Conservation (phyloP, 2,329 filamentous ascomycete species). For the Stachybotrys chartarum region DNA sequence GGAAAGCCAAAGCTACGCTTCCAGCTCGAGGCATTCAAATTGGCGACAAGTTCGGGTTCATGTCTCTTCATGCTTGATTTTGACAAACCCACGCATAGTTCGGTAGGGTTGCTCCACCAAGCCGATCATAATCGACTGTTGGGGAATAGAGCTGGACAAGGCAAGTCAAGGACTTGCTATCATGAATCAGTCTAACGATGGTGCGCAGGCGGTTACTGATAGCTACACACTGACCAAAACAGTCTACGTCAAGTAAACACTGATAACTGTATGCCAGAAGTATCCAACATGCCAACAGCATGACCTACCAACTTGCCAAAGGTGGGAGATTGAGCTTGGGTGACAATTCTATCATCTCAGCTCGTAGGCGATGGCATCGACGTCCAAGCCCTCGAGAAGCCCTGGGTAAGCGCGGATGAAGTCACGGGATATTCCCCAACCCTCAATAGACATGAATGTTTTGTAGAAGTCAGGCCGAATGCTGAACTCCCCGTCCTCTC, state of each 20-base stretch:
- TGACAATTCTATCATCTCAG: too few species aligned
- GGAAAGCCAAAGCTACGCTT: neutral
- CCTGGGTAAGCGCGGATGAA: neutral
- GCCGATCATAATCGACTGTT: neutral
- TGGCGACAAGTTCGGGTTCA: neutral
- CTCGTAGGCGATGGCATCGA: neutral
- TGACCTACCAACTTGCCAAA: neutral
- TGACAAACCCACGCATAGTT: neutral
- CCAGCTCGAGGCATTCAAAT: neutral
- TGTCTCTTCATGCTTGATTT: neutral
- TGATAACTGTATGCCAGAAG: neutral
- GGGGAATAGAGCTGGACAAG: neutral
- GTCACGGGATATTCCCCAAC: neutral
- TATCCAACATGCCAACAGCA: neutral
- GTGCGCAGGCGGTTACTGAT: neutral
- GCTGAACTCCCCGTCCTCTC: neutral
- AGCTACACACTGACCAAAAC: neutral
- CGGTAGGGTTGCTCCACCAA: neutral
- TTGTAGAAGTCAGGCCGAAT: neutral
- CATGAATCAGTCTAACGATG: neutral
- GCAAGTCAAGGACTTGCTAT: neutral
- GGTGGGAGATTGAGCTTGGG: too few species aligned
- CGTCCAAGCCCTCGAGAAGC: neutral
- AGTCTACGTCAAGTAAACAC: neutral
- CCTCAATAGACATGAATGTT: neutral